Base-by-base conservation (phyloP, 2,329 filamentous ascomycete species). In the Penicillium expansum region DNA sequence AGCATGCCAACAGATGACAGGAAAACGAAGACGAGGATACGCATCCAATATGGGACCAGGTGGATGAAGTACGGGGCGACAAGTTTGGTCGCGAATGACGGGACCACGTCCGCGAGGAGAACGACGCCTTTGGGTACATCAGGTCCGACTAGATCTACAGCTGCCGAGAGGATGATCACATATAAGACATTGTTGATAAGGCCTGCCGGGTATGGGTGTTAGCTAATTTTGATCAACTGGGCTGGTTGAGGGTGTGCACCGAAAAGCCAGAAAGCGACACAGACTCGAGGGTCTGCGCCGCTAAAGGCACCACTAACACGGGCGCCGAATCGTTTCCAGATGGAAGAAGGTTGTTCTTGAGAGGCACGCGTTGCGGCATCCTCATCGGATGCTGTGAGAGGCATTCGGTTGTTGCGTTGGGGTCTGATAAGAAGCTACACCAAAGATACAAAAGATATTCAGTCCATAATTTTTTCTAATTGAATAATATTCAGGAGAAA, bases 121-220 rank as follows among this genome's bases (percentile, higher is more conserved):
- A 99, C 93, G 55, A 95, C 84, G 66, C 90, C 91, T 74, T 97
- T 97, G 48, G 94, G 94, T 1, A 97, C 82, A 62, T 80, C 74
- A 32, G 90, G 88, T 35, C 93, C 93, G 66, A 97, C 94, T 60
- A 99, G 89, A 70, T 99, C 94, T 68, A 97, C 89, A 4, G 94
- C 94, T 35, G 94, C 90, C 30, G 92, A 95, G 68, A 99, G 88
- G 71, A 97, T 94, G 73, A 97, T 90, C 55, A 97, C 93, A 76
- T 97, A 97, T 77, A 97, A 89, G 65, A 97, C 91, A 78, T 97
- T 97, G 77, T 99, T 97, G 72, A 97, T 94, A 18, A 94, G 79
- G 51, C 91, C 91, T 93, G 68, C 24, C 27, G 30, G 37, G 37
- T 50, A n/a, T 39, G 10, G n/a, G 22, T 20, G 38, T 60, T 41